Evolutionary conservation across 805 yeast genomes (phyloP), one percentile per base, ranked within the genome.

Genomic region (Ogataea glucozyma): DNA sequence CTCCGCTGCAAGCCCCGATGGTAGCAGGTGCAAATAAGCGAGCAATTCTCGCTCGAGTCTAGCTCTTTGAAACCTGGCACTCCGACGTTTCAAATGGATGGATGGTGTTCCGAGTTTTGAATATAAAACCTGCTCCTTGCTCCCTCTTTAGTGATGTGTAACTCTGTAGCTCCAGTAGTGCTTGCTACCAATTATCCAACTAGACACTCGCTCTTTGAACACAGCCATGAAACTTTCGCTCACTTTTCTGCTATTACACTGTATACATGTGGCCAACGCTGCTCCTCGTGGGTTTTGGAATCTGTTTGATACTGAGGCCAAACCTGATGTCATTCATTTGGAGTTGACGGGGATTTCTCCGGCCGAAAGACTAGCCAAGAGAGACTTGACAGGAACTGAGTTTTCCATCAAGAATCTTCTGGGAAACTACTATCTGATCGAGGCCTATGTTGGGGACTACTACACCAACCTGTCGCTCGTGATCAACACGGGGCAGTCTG

Each of bases 401-500:
- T 26, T 51, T 14, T 20, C 43, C 6, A 40, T 53, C 16, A 38
- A 43, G 17, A 55, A 56, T 27, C 22, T 29, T 10, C 40, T 55
- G 18, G 47, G 49, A 4, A 55, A 50, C 26, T 56, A 52, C 35
- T 56, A 48, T 23, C 31, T 38, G 32, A 26, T 56, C n/a, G 48
- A 43, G n/a, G 47, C 53, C 19, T 26, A 36, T 8, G 43, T 63
- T 16, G 69, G 69, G 4, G 56, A 61, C 10, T 60, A 60, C 26
- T 50, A 49, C 10, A 51, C 54, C 26, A 49, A 46, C 11, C 38
- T 60, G 6, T 41, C 43, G 10, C 55, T 58, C 13, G 54, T 60
- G 24, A 44, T 66, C 33, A 65, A 61, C 43, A 64, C 69, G 2
- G 63, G 58, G 1, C 58, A 62, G 10, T 49, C 62, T 4, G 59